A percentile compares a stretch with the other conserved stretches of the same genome.
These are phyloP conservation scores for Papilionanthe hybrid DNA, from an alignment of 116 monocot species.

Conservation along the genomic window DNA sequence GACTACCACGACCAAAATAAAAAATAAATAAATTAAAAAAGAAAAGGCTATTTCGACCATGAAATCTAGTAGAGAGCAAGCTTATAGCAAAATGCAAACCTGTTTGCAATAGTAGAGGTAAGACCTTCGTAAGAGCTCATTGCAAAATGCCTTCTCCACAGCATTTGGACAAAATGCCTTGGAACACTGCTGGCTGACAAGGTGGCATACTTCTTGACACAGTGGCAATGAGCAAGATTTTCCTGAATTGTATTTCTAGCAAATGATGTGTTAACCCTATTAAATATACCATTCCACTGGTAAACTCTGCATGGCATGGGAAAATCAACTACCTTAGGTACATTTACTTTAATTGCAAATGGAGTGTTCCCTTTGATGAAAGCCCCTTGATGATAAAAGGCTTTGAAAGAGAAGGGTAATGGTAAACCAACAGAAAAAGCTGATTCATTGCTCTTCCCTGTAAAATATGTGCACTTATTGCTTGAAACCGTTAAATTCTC, in stretches of 20 bases:
- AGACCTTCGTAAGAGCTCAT: constrained; percentile 17
- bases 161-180: constrained; percentile 28
- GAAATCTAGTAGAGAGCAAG: constrained; percentile 50
- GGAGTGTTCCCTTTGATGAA: constrained; percentile 8
- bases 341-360: constrained; percentile 20
- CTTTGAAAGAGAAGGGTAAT: constrained; percentile 17
- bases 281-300: constrained; percentile 20
- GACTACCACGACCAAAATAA: neutral
- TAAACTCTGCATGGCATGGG: constrained; percentile 23
- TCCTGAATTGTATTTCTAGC: constrained; percentile 19
- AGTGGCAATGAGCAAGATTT: constrained; percentile 10
- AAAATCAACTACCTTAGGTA: constrained; percentile 8
- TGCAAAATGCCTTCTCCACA: constrained; percentile 44
- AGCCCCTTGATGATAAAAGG: constrained; percentile 23
- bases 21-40: neutral
- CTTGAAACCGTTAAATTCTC: constrained; percentile 14
- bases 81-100: constrained; percentile 48
- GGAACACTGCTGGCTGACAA: constrained; percentile 25
- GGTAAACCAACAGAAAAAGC: constrained; percentile 8
- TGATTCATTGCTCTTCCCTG: constrained; percentile 10
- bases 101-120: constrained; percentile 27
- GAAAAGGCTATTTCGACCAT: constrained; percentile 4
- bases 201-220: constrained; percentile 21
- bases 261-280: constrained; percentile 11
- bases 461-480: constrained; percentile 3